phyloP scores from a whole-genome alignment of 2,329 filamentous ascomycete species.

The Penicillium nordicum region DNA sequence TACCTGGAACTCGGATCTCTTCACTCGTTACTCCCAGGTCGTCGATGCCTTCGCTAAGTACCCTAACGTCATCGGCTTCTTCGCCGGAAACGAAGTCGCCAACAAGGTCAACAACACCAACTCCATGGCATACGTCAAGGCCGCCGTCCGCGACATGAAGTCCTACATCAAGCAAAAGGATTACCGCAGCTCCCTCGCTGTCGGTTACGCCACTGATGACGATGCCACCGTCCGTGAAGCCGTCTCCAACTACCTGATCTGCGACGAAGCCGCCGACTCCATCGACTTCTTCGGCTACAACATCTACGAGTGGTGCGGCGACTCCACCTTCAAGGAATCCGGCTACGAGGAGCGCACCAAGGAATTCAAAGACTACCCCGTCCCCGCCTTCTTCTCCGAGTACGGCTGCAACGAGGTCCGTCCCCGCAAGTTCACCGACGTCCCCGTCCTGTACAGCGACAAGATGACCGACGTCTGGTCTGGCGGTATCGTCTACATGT shows the following conservation, averaged over 20 bases:
- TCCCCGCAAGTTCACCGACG: slow-evolving; percentile 80
- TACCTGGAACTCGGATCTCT: slow-evolving; percentile 74
- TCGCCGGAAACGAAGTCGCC: slow-evolving; percentile 95
- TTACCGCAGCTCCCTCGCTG: slow-evolving; percentile 69
- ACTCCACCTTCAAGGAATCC: slow-evolving; percentile 71
- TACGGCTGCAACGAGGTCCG: slow-evolving; percentile 85
- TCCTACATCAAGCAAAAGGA: slow-evolving; percentile 78
- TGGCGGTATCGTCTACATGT: slow-evolving; percentile 98
- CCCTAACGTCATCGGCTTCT: slow-evolving; percentile 93
- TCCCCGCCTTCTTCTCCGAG: slow-evolving; percentile 97
- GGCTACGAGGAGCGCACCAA: slow-evolving; percentile 78
- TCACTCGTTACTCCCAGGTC: slow-evolving; percentile 75
- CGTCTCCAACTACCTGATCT: slow-evolving; percentile 93
- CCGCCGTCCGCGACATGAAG: slow-evolving; percentile 94
- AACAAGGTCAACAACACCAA: slow-evolving; percentile 84
- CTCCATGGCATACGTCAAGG: slow-evolving; percentile 94
- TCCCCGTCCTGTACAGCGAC: slow-evolving; percentile 70
- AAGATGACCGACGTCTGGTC: slow-evolving; percentile 87
- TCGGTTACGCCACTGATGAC: slow-evolving; percentile 96
- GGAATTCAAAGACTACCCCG: slow-evolving; percentile 84
- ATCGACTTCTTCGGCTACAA: slow-evolving; percentile 99
- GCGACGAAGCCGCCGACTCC: slow-evolving; percentile 60
- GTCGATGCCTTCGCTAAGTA: slow-evolving; percentile 78
- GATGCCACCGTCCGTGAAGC: slow-evolving; percentile 76
- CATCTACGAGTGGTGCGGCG: slow-evolving; percentile 98